phyloP scores from a whole-genome alignment of 2,329 filamentous ascomycete species.

The Fusarium napiforme region DNA sequence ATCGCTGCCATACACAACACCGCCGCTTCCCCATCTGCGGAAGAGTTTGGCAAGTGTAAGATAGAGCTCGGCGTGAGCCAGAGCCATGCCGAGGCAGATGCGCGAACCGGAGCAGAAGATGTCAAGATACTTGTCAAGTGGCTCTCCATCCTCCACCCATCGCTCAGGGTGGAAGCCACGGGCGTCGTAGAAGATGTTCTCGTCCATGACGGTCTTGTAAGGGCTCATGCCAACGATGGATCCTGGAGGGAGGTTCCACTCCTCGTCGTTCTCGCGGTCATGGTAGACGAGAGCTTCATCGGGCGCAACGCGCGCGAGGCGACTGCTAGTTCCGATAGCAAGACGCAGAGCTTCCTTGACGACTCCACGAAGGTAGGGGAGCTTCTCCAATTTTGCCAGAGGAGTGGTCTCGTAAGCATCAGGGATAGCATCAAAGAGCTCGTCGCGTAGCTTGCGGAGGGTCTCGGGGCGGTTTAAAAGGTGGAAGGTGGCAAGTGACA shows the following conservation, averaged over 20 bases:
- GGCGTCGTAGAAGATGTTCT: slow-evolving; percentile 48
- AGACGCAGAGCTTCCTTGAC: slow-evolving; percentile 63
- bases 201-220: slow-evolving; percentile 51
- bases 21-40: slow-evolving; percentile 51
- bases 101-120: slow-evolving; percentile 52
- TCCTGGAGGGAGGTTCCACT: slow-evolving; percentile 49
- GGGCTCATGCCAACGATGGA: slow-evolving; percentile 53
- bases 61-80: slow-evolving; percentile 54
- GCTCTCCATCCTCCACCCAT: slow-evolving; percentile 49
- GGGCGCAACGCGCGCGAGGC: slow-evolving; percentile 60
- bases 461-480: slow-evolving; percentile 48
- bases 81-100: slow-evolving; percentile 51
- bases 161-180: slow-evolving; percentile 50
- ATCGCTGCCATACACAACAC: slow-evolving; percentile 45
- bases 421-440: slow-evolving; percentile 50
- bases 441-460: slow-evolving; percentile 49
- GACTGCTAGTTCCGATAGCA: slow-evolving; percentile 59
- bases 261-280: slow-evolving; percentile 43
- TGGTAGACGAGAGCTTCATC: slow-evolving; percentile 47
- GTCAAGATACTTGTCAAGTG: slow-evolving; percentile 49
- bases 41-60: slow-evolving; percentile 53
- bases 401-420: slow-evolving; percentile 44
- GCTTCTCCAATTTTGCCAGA: slow-evolving; percentile 47
- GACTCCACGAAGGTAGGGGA: slow-evolving; percentile 61
- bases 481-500: slow-evolving; percentile 51